phyloP scores from a whole-genome alignment of 306 rosid species.

The Prunus campanulata region DNA sequence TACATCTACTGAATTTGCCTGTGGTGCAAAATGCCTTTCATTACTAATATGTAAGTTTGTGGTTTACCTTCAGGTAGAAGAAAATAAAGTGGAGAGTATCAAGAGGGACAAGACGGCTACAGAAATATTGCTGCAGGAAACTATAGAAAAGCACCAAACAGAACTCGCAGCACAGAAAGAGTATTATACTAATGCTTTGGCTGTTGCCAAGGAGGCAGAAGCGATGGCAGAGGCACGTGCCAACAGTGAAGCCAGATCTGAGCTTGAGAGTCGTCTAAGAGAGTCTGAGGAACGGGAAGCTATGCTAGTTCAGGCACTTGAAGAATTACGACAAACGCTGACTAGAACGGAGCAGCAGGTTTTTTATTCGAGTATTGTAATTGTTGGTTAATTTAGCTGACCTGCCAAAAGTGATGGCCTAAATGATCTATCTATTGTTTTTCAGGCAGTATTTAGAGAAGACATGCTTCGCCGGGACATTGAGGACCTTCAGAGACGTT shows the following conservation, averaged over 20 bases:
- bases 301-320: conserved; percentile 93
- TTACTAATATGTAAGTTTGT: conserved; percentile 25
- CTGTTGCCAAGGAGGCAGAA: conserved; percentile 96
- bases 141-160: conserved; percentile 85
- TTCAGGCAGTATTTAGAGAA: conserved; percentile 89
- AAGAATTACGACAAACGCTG: conserved; percentile 90
- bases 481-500: conserved; percentile 94
- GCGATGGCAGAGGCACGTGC: conserved; percentile 89
- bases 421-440: conserved; percentile 14
- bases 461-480: conserved; percentile 86
- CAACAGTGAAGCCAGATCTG: conserved; percentile 91
- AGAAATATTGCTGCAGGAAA: conserved; percentile 89
- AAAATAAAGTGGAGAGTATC: conserved; percentile 95
- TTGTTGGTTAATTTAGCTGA: conserved; percentile 21
- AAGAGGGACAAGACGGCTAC: conserved; percentile 93
- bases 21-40: not conserved
- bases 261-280: conserved; percentile 79
- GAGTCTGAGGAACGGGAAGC: conserved; percentile 93
- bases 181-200: conserved; percentile 82
- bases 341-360: conserved; percentile 98
- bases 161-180: conserved; percentile 87
- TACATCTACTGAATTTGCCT: not conserved
- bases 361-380: conserved; percentile 24
- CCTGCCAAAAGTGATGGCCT: conserved; percentile 9
- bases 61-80: conserved; percentile 66